Conservation (phyloP, 345 rosid species). For the Atalantia buxifolia region DNA sequence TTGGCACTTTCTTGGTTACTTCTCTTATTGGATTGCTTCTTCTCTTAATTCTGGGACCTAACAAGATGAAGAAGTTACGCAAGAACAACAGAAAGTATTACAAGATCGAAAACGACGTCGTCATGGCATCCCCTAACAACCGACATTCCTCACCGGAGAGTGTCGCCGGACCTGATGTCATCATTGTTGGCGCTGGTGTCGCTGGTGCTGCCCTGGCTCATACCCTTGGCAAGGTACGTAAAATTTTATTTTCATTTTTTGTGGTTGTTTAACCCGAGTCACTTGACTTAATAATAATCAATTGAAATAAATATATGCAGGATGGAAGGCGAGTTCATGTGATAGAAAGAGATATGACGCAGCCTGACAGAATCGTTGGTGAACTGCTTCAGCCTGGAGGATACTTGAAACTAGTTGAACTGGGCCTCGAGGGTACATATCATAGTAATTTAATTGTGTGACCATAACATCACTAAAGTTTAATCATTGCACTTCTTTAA, state of each 20-base stretch:
- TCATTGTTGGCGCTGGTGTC: conserved; percentile 60
- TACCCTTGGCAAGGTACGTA: conserved; percentile 45
- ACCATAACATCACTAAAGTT: background rate
- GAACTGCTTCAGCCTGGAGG: conserved; percentile 69
- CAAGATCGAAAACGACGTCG: conserved; percentile 5
- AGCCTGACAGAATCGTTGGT: conserved; percentile 57
- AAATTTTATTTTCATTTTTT: background rate
- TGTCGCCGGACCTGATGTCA: conserved; percentile 29
- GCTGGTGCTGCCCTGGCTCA: conserved; percentile 65
- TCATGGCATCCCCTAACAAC: background rate
- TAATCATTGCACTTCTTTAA: no score
- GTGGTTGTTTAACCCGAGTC: background rate
- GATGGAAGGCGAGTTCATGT: conserved; percentile 55
- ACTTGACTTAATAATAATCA: no score
- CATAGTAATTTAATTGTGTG: background rate
- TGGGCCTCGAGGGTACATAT: conserved; percentile 48
- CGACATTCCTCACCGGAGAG: conserved; percentile 4
- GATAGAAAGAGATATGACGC: conserved; percentile 54
- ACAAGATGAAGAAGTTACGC: background rate
- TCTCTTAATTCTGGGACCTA: conserved; percentile 23
- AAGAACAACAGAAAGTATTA: background rate
- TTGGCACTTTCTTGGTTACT: conserved; percentile 22
- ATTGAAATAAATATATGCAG: conserved; percentile 16
- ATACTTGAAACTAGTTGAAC: conserved; percentile 47
- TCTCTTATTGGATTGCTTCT: conserved; percentile 24